Evolutionary conservation across 2,329 filamentous ascomycete genomes (phyloP), one percentile per base, ranked within the genome.

Genomic region (Fusarium bulbicola): DNA sequence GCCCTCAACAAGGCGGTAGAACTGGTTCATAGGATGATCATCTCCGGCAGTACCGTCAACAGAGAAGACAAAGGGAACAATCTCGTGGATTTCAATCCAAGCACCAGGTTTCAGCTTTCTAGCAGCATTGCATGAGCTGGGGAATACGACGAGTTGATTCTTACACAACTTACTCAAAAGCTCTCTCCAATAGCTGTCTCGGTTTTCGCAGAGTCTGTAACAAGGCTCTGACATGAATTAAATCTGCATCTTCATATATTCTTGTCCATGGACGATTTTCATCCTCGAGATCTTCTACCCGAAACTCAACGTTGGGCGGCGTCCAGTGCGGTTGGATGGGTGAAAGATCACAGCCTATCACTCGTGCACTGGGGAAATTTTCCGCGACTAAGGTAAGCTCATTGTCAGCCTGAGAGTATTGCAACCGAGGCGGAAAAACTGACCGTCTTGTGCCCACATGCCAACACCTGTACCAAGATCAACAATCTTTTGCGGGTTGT

Each of bases 241-340:
- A 85, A 74, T 90, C 88, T 70, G 89, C 77, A 47, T 79, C 73
- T 30, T 67, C 65, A 57, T 84, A 84, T 21, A 81, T 81, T 32
- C 68, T 80, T 7, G 79, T 80, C 80, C 80, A 82, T 13, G 78
- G 77, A 13, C 79, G 80, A 61, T 75, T 77, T 28, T 81, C 79
- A 60, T 82, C 80, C 60, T 82, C 81, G 15, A 83, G 75, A 46
- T 82, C 81, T 53, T 83, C 81, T 26, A 82, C 80, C 24, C 84
- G 73, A 85, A 83, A 91, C 50, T 85, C 84, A 39, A 90, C 82
- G 71, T 91, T 91, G 18, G 87, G 86, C 7, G 89, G 89, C 12
- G 89, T 85, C 77, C 81, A 84, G 32, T 78, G 76, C 6, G 82
- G 83, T 50, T 86, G 83, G n/a, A 85, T 84, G 12, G 83, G 82